Percentiles rank a stretch among this genome's conserved stretches.
These are phyloP conservation scores for Fusarium duplospermum DNA, from an alignment of 2,329 filamentous ascomycete species.

Conservation along the genomic window DNA sequence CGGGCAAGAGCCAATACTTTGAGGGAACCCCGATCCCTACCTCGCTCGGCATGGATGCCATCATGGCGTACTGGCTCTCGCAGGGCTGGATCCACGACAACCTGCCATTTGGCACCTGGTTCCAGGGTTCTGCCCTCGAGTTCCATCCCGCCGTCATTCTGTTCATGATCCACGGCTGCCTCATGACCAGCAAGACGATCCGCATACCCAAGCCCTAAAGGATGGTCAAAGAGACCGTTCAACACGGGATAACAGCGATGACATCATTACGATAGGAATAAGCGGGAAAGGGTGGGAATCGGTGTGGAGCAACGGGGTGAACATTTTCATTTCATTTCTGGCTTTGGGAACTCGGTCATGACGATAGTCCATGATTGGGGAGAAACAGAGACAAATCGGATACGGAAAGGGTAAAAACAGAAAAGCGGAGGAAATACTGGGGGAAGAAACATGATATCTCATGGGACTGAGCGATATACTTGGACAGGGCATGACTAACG, in stretches of 20 bases:
- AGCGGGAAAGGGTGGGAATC: conserved; percentile 2
- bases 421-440: conserved; percentile 1
- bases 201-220: conserved; percentile 88
- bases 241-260: conserved; percentile 23
- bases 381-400: conserved; percentile 3
- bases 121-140: conserved; percentile 76
- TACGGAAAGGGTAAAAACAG: conserved; percentile 5
- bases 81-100: conserved; percentile 82
- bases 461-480: conserved; percentile 22
- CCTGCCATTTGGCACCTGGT: conserved; percentile 80
- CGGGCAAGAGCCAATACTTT: conserved; percentile 94
- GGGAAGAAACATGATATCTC: conserved; percentile 13
- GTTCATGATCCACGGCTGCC: conserved; percentile 88
- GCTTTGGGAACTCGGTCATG: neutral
- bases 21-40: conserved; percentile 98
- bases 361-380: neutral
- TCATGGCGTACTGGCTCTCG: conserved; percentile 92
- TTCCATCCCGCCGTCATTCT: conserved; percentile 85
- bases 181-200: conserved; percentile 96
- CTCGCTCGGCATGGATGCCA: conserved; percentile 79
- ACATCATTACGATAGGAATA: neutral
- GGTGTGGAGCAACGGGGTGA: conserved; percentile 1
- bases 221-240: conserved; percentile 20
- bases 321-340: conserved; percentile 4
- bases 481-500: conserved; percentile 41